A percentile compares a stretch with the other conserved stretches of the same genome.
Conservation (phyloP, 768 basidiomycete species). For the Lactarius quietus region DNA sequence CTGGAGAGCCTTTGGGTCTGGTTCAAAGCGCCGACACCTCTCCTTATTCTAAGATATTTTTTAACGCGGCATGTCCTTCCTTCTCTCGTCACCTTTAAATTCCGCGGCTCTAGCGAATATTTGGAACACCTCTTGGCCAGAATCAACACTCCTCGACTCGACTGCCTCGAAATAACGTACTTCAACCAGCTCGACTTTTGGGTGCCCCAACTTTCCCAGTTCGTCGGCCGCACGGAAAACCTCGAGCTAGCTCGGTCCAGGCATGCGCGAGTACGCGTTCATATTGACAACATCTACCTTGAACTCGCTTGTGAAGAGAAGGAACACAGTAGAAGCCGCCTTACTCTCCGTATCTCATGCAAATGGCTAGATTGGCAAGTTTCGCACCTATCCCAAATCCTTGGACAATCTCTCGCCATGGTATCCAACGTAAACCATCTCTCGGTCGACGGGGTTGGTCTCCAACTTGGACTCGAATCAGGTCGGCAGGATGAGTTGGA, state of each 20-base stretch:
- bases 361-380: too few species aligned
- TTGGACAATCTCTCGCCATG: not conserved
- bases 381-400: constrained; percentile 6
- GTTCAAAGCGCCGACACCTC: not conserved
- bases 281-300: not conserved
- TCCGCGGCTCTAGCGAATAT: constrained; percentile 4
- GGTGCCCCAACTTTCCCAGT: not conserved
- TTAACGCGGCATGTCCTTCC: not conserved
- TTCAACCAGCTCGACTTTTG: not conserved
- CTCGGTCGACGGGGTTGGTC: not conserved
- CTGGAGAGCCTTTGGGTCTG: not conserved
- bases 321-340: not conserved
- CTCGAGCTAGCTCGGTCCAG: not conserved
- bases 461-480: too few species aligned
- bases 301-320: not conserved
- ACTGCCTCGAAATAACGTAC: not conserved
- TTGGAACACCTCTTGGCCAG: not conserved
- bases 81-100: not conserved
- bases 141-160: not conserved
- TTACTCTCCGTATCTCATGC: not conserved
- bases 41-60: not conserved
- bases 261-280: not conserved
- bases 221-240: not conserved
- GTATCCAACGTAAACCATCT: not conserved
- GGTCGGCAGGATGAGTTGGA: not conserved